Evolutionary conservation across 2,329 filamentous ascomycete species (phyloP), one percentile per base, ranked within the genome.

Genomic region (Trichoderma simmonsii): DNA sequence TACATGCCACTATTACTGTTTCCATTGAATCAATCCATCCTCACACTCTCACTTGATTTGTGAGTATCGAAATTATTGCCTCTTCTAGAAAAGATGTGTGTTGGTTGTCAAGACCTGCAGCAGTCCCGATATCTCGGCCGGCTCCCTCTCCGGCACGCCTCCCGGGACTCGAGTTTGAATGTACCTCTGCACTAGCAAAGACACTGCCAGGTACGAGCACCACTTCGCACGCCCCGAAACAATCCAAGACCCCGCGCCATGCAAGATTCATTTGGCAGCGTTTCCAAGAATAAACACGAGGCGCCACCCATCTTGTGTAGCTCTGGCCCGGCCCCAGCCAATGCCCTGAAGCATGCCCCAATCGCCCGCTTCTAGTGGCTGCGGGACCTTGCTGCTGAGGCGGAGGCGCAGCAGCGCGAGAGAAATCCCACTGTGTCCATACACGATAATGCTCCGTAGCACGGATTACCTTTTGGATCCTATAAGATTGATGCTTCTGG

Each of bases 311-410:
- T 65, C 62, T 21, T 48, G 30, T 24, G 51, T 28, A 59, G 54
- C 64, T 43, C 48, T 26, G 51, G 32, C 26, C 59, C 28, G 30
- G 28, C 39, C 28, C 39, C 59, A 70, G 59, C 67, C 68, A 70
- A 62, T 62, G 67, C 70, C 70, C 61, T 66, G 61, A 57, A 66
- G 30, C 70, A 63, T 71, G 70, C 54, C n/a, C 62, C 51, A 32
- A 59, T 71, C 34, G 51, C 70, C 62, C 51, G 70, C 70, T 71
- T 18, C 18, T 67, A 71, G 70, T 71, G 70, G 70, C 70, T 66
- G 43, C 54, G 48, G 62, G 66, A 69, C 59, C 68, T 62, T 24
- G 48, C 21, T 54, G 59, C 32, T 63, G 48, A 54, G 68, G 62
- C 54, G 61, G 70, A 66, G 70, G 70, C 70, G 70, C 62, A 71